Evolutionary conservation across 306 rosid species (phyloP).

Genomic region (Arachis hypogaea): DNA sequence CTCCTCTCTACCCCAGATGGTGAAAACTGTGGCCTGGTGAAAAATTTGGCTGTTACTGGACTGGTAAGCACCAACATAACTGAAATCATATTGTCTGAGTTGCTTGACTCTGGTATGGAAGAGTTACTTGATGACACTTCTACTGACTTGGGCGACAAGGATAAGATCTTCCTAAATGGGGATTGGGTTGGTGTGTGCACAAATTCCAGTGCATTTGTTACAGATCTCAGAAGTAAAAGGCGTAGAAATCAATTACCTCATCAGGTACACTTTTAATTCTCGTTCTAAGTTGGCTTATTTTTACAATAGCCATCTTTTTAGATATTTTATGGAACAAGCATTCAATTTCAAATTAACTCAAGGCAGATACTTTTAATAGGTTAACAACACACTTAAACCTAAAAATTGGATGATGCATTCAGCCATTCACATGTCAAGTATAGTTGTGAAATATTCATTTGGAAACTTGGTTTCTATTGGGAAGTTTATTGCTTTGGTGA

Average conservation of each 20-base stretch:
- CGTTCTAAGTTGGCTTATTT: constrained; percentile 31
- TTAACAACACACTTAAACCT: constrained; percentile 14
- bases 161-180: constrained; percentile 81
- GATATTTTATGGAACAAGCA: constrained; percentile 9
- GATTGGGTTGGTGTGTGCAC: constrained; percentile 91
- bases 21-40: constrained; percentile 98
- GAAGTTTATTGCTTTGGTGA: constrained; percentile 5
- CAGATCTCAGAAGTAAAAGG: constrained; percentile 58
- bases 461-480: constrained; percentile 2
- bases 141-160: constrained; percentile 57
- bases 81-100: constrained; percentile 50
- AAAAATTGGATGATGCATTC: constrained; percentile 4
- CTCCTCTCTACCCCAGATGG: constrained; percentile 96
- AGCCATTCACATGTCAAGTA: not conserved
- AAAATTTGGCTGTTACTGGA: constrained; percentile 84
- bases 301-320: constrained; percentile 14
- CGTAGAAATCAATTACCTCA: constrained; percentile 63
- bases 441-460: constrained; percentile 17
- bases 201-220: constrained; percentile 66
- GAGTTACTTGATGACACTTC: constrained; percentile 67
- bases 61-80: constrained; percentile 64
- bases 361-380: constrained; percentile 17
- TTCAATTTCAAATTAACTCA: constrained; percentile 28
- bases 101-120: constrained; percentile 77
- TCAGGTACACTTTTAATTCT: constrained; percentile 62